Evolutionary conservation across 1,284 basidiomycete species (phyloP), one percentile per base, ranked within the genome.

Genomic region (Gymnopus androsaceus): DNA sequence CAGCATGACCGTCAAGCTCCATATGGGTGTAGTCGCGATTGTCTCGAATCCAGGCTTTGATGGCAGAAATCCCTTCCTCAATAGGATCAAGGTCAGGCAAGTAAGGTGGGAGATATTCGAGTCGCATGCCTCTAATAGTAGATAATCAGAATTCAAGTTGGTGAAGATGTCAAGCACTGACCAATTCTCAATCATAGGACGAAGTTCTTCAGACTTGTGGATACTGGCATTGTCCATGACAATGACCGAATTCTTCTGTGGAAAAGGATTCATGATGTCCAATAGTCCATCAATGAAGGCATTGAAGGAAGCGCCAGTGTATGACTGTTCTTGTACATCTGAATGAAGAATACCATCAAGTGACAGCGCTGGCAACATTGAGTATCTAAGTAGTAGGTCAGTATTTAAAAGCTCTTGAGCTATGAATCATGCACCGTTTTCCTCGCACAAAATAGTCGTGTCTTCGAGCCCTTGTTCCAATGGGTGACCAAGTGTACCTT

Each of bases 181-280:
- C 40, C 37, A 19, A 14, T 52, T 44, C 36, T 61, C 42, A 57
- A 70, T 64, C 36, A 66, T 23, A 17, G 69, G 63, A 3, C 59
- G 23, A 11, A 71, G 57, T 15, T 57, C 50, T 4, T 53, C 59
- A 21, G 55, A 40, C 40, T 71, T 65, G 52, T 72, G 70, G 31
- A 72, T 72, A 0, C 58, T 33, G 41, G 65, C 67, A 57, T 74
- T 73, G 53, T 74, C 72, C 64, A 74, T 67, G 8, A 73, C 55
- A 46, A 73, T 62, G 1, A 73, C 67, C 27, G 66, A 69, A 31
- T 67, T 67, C 1, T 60, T 61, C 1, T n/a, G 54, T 1, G 65
- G 67, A 27, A 50, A 72, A 12, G 64, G 64, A 11, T 72, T 59
- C 71, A 72, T 73, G 3, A 58, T 51, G 3, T 62, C 61, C 5